Evolutionary conservation across 768 basidiomycete species (phyloP), one percentile per base, ranked within the genome.

Genomic region (Panellus pusillus): DNA sequence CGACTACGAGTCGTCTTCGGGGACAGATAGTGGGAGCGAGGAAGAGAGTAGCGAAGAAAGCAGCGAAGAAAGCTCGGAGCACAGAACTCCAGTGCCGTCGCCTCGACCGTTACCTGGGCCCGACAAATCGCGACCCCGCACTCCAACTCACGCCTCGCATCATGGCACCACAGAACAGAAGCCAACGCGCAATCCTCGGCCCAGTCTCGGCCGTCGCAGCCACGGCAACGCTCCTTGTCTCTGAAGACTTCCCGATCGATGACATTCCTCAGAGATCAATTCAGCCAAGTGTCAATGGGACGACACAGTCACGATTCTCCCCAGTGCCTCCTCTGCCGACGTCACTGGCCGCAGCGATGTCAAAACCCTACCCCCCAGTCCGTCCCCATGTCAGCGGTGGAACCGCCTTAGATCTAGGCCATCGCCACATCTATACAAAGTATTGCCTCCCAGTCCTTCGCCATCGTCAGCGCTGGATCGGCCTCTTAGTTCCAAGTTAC

Each of bases 211-310:
- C 61, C 32, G 27, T 45, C 40, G 20, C 29, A 20, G 18, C n/a
- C 32, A 13, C 60, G 55, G 35, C 60, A 54, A n/a, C 70, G 72
- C 36, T 73, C 83, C 1, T 57, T 76, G 47, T 81, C 83, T 3
- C 70, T 84, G 15, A 78, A 70, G 50, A 69, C 67, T 31, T 67
- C 74, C 35, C 76, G 75, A 54, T 83, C 82, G 18, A 71, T 80
- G 70, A 75, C 65, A 66, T 58, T 60, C 63, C 49, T 62, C 48
- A 27, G 44, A 62, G 51, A 65, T 41, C 57, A 65, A 47, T 48
- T 60, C 59, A 47, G 61, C 61, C 51, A 49, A 5, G 53, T 65
- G 35, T 59, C 66, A 15, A 4, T 47, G 4, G 54, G 31, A 9
- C 65, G 66, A 44, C 67, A 62, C 35, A 66, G 64, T 38, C 68